Conservation (phyloP, 257 asterid species). For the Ocimum tenuiflorum region DNA sequence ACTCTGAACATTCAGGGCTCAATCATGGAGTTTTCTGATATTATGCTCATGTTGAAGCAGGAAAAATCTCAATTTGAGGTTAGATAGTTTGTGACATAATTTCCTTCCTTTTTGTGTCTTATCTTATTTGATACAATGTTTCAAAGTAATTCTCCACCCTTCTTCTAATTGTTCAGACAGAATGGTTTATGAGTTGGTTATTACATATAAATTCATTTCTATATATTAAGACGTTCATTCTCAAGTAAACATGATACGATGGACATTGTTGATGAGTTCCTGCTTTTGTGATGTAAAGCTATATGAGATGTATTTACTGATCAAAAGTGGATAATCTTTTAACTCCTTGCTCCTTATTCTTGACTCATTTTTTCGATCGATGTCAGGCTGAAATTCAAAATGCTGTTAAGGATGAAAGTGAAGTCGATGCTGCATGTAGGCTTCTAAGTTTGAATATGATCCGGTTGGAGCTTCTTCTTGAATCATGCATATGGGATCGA, state of each 20-base stretch:
- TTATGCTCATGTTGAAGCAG: constrained; percentile 59
- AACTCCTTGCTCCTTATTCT: too few species aligned
- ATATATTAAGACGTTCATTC: neutral
- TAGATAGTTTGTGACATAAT: constrained; percentile 15
- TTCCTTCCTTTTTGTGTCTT: neutral
- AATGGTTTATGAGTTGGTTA: too few species aligned
- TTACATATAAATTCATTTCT: too few species aligned
- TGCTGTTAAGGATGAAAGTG: constrained; percentile 36
- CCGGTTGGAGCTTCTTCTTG: constrained; percentile 63
- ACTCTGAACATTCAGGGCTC: constrained; percentile 58
- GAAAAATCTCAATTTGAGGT: constrained; percentile 86
- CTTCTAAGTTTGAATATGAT: constrained; percentile 56
- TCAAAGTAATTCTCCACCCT: neutral
- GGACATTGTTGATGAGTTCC: too few species aligned
- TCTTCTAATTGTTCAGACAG: too few species aligned
- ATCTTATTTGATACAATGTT: neutral
- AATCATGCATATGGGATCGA: constrained; percentile 72
- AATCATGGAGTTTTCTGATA: constrained; percentile 48
- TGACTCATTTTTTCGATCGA: neutral
- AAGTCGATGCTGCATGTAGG: constrained; percentile 40
- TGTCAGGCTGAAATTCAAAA: constrained; percentile 52
- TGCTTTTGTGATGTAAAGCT: too few species aligned
- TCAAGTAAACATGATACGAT: neutral
- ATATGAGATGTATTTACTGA: too few species aligned
- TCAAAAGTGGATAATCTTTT: too few species aligned